phyloP scores from a whole-genome alignment of 2,329 filamentous ascomycete genomes.

The Penicillium sp. region DNA sequence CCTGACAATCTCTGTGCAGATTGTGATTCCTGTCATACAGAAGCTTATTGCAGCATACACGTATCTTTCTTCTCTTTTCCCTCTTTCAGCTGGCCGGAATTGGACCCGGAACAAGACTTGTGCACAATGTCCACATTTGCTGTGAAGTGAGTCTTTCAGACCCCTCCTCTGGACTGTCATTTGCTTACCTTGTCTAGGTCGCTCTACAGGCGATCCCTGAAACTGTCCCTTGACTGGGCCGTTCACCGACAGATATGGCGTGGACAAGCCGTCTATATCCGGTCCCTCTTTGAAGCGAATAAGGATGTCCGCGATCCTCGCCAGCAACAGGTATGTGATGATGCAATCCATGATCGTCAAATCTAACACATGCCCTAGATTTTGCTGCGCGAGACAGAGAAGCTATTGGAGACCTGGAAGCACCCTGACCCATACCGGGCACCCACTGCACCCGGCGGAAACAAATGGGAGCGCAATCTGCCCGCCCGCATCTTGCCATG shows the following conservation, averaged over 20 bases:
- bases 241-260: conserved; percentile 92
- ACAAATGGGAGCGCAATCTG: conserved; percentile 94
- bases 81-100: conserved; percentile 5
- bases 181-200: conserved; percentile 48
- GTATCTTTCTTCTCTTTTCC: not conserved
- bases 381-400: conserved; percentile 83
- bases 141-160: conserved; percentile 36
- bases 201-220: conserved; percentile 88
- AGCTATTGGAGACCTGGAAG: conserved; percentile 88
- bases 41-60: not conserved
- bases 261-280: conserved; percentile 92
- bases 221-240: conserved; percentile 92
- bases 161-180: conserved; percentile 6
- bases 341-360: not conserved
- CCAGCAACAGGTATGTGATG: conserved; percentile 70
- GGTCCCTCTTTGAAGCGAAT: conserved; percentile 92
- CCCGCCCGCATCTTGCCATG: conserved; percentile 75
- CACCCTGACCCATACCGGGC: conserved; percentile 90
- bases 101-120: conserved; percentile 4
- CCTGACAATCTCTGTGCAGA: not conserved
- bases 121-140: conserved; percentile 36
- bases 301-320: conserved; percentile 78
- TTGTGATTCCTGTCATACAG: not conserved
- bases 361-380: conserved; percentile 54
- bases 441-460: conserved; percentile 91